Base-by-base conservation (phyloP, 2,329 filamentous ascomycete species). In the Fusarium lateritium region DNA sequence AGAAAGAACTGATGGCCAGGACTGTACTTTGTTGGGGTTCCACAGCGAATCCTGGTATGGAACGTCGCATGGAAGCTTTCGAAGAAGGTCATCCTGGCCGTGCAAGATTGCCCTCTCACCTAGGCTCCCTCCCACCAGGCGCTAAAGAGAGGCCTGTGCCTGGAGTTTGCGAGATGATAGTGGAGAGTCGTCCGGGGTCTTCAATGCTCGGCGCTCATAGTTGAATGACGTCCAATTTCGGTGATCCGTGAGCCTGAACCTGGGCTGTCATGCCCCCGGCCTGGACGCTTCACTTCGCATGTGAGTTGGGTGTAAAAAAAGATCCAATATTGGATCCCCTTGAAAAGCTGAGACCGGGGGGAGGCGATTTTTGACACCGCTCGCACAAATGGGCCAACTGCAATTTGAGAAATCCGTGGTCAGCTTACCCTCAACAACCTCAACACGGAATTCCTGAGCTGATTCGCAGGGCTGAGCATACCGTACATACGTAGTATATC, bases 151-250 rank as follows among this genome's bases (percentile, higher is more conserved):
- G 24, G 44, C 44, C 9, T 17, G 44, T 24, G 38, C 43, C 43
- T 45, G 24, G 21, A 28, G 56, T 38, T 49, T 45, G 61, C 42
- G 51, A 56, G 45, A 60, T 56, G 57, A 65, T 33, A 62, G 73
- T 73, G 72, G 60, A 56, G 64, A 70, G 47, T 28, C 56, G 61
- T 42, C 69, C 60, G 61, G 62, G 71, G 62, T 59, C 19, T 42
- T 34, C 22, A n/a, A 50, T 54, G 52, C 57, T 69, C 62, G 33
- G 40, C 49, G 56, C 54, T 64, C 44, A 51, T 59, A 65, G 56
- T 70, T 74, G 63, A 70, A 74, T 74, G 70, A 74, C 72, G 71
- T 72, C 70, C 62, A 74, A 74, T 74, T 74, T 74, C 72, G 58
- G 56, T 62, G 56, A 45, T 64, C 45, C 60, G 66, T 69, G 67